Base-by-base conservation (phyloP, 1,284 basidiomycete species). In the Cronartium ribicola region DNA sequence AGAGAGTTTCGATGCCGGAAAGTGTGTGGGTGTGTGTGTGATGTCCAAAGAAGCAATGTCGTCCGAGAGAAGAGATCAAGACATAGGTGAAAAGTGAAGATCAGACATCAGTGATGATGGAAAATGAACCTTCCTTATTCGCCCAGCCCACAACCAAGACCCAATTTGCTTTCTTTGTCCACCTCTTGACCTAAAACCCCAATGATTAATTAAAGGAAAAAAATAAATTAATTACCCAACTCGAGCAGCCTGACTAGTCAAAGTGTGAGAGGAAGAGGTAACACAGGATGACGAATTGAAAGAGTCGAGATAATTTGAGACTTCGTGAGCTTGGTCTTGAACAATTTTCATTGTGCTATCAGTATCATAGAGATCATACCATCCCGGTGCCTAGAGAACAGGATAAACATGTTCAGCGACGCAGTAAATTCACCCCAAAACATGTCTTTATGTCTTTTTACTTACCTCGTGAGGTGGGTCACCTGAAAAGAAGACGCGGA, bases 301-400 rank as follows among this genome's bases (percentile, higher is more conserved):
- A 59, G 29, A 14, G 60, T 57, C 13, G 22, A 74, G 59, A 41
- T 61, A 66, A 20, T 74, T 11, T 43, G n/a, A 39, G 22, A 67
- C 65, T 43, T 74, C 60, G 0, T 46, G 36, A 14, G 71, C 71
- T 46, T 78, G 77, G 43, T 59, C 11, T 41, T 22, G 46, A 39
- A 77, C 57, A 20, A 77, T 76, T 59, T 75, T 48, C 39, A 77
- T 20, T 10, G 77, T 73, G 8, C 75, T 11, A 51, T 78, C 77
- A 2, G 29, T 75, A 55, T 78, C 77, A 41, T 78, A 77, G n/a
- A 79, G 46, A 36, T 76, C 75, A 43, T 78, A 78, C 77, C 78
- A 77, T 36, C 78, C 77, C 1, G 76, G 77, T 11, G 78, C 77
- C 75, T 72, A 37, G 29, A 22, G 41, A 48, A 75, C 37, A 65